Percentiles rank a stretch among this genome's conserved stretches.
Evolutionary conservation across 2,329 filamentous ascomycete genomes (phyloP).

Genomic region (Penicillium sp.): DNA sequence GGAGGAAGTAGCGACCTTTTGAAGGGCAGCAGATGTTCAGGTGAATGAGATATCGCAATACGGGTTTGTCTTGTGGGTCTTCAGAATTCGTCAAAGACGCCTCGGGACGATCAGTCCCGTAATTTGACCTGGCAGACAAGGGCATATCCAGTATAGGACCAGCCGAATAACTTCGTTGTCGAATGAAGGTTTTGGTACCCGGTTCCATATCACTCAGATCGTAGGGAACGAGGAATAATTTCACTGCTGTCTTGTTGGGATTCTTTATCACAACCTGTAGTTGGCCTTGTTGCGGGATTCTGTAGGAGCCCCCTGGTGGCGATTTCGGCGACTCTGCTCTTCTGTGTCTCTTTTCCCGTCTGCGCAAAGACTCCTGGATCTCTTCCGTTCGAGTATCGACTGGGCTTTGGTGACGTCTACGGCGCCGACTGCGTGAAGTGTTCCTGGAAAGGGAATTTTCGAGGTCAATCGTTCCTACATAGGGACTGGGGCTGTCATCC

Average conservation of each 20-base stretch:
- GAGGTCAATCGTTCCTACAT: constrained; percentile 90
- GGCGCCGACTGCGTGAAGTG: constrained; percentile 45
- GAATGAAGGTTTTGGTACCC: constrained; percentile 93
- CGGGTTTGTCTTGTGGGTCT: constrained; percentile 61
- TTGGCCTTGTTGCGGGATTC: constrained; percentile 91
- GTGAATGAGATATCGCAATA: constrained; percentile 87
- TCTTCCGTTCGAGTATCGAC: constrained; percentile 18
- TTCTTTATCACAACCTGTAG: constrained; percentile 98
- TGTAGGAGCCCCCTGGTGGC: constrained; percentile 86
- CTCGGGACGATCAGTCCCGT: constrained; percentile 59
- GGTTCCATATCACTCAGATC: constrained; percentile 91
- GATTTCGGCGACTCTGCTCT: constrained; percentile 65
- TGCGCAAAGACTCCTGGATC: constrained; percentile 45
- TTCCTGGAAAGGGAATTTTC: constrained; percentile 73
- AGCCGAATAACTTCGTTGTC: constrained; percentile 89
- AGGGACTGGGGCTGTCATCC: constrained; percentile 90
- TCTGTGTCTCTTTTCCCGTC: constrained; percentile 63
- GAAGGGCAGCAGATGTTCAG: constrained; percentile 89
- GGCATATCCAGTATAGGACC: constrained; percentile 81
- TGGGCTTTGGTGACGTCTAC: constrained; percentile 43
- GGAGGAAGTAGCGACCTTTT: constrained; percentile 83
- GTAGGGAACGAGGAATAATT: constrained; percentile 92
- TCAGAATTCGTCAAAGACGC: constrained; percentile 54
- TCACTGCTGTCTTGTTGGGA: constrained; percentile 96
- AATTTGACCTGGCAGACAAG: constrained; percentile 45